phyloP scores from a whole-genome alignment of 1,284 basidiomycete species.

The Heterobasidion occidentale region DNA sequence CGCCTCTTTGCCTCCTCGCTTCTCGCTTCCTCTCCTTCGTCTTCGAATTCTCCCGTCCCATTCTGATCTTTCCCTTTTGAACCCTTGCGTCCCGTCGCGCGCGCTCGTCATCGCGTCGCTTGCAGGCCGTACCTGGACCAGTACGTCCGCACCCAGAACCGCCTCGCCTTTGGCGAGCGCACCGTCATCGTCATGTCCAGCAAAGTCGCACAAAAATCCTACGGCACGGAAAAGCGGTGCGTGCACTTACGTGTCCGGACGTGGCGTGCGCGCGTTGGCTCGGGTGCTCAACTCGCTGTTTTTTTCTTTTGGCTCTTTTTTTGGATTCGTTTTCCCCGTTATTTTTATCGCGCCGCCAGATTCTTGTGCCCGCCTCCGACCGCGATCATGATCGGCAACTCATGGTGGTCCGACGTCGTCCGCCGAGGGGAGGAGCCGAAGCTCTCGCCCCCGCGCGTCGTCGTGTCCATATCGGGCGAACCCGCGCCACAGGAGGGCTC shows the following conservation, averaged over 20 bases:
- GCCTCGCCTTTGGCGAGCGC: slow-evolving; percentile 86
- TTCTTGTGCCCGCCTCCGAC: slow-evolving; percentile 96
- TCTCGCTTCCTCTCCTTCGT: slow-evolving; percentile 1
- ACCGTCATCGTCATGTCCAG: slow-evolving; percentile 95
- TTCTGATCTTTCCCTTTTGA: slow-evolving; percentile 10
- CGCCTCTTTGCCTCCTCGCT: slow-evolving; percentile 7
- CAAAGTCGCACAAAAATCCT: slow-evolving; percentile 95
- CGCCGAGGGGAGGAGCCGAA: slow-evolving; percentile 69
- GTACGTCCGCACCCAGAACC: slow-evolving; percentile 80
- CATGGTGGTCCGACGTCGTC: slow-evolving; percentile 84
- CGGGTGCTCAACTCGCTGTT: background rate
- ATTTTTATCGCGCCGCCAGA: slow-evolving; percentile 21
- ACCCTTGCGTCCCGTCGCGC: background rate
- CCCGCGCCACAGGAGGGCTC: slow-evolving; percentile 74
- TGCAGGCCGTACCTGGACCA: slow-evolving; percentile 71
- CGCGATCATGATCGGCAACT: slow-evolving; percentile 89
- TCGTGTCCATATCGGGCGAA: slow-evolving; percentile 90
- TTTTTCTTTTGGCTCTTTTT: background rate
- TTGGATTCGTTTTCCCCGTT: background rate
- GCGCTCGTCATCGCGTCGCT: slow-evolving; percentile 5
- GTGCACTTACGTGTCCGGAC: slow-evolving; percentile 12
- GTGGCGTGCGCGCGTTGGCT: background rate
- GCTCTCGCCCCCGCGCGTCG: slow-evolving; percentile 73
- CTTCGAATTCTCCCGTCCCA: slow-evolving; percentile 10
- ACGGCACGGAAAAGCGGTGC: slow-evolving; percentile 90